Percentiles rank a stretch among this genome's conserved stretches.
Conservation (phyloP, 352 stramenopile species). For the Pythium dissimile region DNA sequence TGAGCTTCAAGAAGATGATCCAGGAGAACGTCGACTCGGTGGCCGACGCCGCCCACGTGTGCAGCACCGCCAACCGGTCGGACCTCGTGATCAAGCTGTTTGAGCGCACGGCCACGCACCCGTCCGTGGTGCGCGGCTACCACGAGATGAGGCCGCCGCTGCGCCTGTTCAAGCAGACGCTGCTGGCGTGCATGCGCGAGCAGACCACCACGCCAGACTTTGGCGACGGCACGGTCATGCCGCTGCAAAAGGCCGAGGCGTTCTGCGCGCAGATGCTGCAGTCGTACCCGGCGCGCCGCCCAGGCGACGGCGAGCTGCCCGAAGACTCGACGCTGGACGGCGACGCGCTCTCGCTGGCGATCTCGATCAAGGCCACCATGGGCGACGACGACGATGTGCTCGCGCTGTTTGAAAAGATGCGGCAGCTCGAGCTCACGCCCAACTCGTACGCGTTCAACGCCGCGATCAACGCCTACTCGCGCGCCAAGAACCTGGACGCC, state of each 20-base stretch:
- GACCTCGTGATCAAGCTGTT: constrained; percentile 65
- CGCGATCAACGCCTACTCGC: constrained; percentile 69
- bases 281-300: constrained; percentile 1
- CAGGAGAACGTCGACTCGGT: constrained; percentile 67
- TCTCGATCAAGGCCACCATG: constrained; percentile 69
- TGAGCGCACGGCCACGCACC: constrained; percentile 39
- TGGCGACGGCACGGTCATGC: constrained; percentile 10
- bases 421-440: constrained; percentile 43
- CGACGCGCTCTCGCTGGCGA: constrained; percentile 71
- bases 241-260: constrained; percentile 47
- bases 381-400: constrained; percentile 76
- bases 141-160: constrained; percentile 37
- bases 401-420: constrained; percentile 73
- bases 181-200: constrained; percentile 54
- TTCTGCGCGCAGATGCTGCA: constrained; percentile 75
- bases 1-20: constrained; percentile 64
- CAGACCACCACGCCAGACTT: constrained; percentile 18
- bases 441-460: constrained; percentile 82
- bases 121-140: constrained; percentile 37
- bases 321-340: constrained; percentile 46
- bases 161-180: constrained; percentile 63
- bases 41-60: constrained; percentile 66
- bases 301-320: not conserved
- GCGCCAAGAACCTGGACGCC: constrained; percentile 40
- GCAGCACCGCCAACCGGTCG: constrained; percentile 35